These are phyloP conservation scores for Rugonectria rugulosa DNA, from an alignment of 2,329 filamentous ascomycete genomes.

Conservation along the genomic window DNA sequence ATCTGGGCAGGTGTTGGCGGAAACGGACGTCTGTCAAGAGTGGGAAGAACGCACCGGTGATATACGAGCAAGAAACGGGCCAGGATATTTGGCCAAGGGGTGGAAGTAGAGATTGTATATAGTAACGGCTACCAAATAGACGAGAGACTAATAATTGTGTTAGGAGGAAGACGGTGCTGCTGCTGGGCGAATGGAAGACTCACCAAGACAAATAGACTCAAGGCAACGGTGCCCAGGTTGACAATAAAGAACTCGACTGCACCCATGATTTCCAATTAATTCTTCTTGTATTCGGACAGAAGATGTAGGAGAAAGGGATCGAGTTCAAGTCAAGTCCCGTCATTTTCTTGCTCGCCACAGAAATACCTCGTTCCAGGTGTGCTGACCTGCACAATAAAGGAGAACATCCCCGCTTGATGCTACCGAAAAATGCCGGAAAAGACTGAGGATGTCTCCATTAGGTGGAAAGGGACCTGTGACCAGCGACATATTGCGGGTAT, in stretches of 20 bases:
- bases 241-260: slow-evolving; percentile 15
- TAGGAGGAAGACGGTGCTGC: neutral
- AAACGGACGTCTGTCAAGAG: neutral
- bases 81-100: slow-evolving; percentile 39
- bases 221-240: slow-evolving; percentile 15
- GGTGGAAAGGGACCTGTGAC: slow-evolving; percentile 8
- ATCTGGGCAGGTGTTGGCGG: slow-evolving; percentile 10
- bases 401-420: neutral
- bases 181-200: neutral
- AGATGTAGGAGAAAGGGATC: too few relatives aligned
- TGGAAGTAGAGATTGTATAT: slow-evolving; percentile 44
- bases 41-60: slow-evolving; percentile 20
- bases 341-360: slow-evolving; percentile 10
- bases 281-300: neutral
- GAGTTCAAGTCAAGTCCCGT: neutral
- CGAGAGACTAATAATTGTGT: slow-evolving; percentile 8
- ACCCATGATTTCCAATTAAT: slow-evolving; percentile 8
- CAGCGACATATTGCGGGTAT: slow-evolving; percentile 22
- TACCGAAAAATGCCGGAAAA: neutral
- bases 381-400: slow-evolving; percentile 22
- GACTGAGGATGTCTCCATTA: neutral
- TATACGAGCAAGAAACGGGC: slow-evolving; percentile 31
- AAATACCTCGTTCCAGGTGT: slow-evolving; percentile 27
- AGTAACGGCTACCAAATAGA: slow-evolving; percentile 19
- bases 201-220: slow-evolving; percentile 14